A percentile compares a stretch with the other conserved stretches of the same genome.
Evolutionary conservation across 441 rosid genomes (phyloP).

Genomic region (Biscutella auriculata): DNA sequence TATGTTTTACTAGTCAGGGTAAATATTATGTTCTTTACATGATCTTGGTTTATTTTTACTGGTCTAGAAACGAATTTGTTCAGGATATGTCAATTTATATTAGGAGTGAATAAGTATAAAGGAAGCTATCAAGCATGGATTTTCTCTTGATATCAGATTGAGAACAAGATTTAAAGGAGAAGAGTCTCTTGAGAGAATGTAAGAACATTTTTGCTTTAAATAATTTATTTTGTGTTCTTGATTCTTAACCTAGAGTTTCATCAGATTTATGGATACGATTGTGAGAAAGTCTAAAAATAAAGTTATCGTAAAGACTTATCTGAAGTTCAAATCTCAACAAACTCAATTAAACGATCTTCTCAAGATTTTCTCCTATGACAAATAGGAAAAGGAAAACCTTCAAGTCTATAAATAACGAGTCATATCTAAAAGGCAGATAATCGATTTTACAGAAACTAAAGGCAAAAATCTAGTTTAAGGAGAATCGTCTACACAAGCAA

Average conservation of each 20-base stretch:
- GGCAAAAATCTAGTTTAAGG: too few relatives aligned
- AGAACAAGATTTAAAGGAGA: slow-evolving; percentile 96
- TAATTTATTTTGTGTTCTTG: not conserved
- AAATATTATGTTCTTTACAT: not conserved
- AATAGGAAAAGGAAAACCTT: too few relatives aligned
- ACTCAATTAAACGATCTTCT: too few relatives aligned
- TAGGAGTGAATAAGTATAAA: slow-evolving; percentile 68
- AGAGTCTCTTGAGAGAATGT: slow-evolving; percentile 93
- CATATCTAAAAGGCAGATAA: too few relatives aligned
- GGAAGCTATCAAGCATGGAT: slow-evolving; percentile 56
- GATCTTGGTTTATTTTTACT: not conserved
- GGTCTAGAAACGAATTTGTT: too few relatives aligned
- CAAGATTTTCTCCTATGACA: too few relatives aligned
- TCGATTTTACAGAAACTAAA: too few relatives aligned
- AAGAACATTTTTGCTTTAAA: not conserved
- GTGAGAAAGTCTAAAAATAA: too few relatives aligned
- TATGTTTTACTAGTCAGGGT: slow-evolving; percentile 93
- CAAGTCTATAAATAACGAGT: too few relatives aligned
- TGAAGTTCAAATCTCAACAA: too few relatives aligned
- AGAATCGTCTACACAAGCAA: too few relatives aligned
- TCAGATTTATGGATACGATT: slow-evolving; percentile 80
- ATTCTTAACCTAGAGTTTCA: not conserved
- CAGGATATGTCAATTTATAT: slow-evolving; percentile 85
- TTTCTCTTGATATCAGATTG: slow-evolving; percentile 72
- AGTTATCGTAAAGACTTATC: too few relatives aligned